Evolutionary conservation across 768 basidiomycete genomes (phyloP).

Genomic region (Boletus insuetus): DNA sequence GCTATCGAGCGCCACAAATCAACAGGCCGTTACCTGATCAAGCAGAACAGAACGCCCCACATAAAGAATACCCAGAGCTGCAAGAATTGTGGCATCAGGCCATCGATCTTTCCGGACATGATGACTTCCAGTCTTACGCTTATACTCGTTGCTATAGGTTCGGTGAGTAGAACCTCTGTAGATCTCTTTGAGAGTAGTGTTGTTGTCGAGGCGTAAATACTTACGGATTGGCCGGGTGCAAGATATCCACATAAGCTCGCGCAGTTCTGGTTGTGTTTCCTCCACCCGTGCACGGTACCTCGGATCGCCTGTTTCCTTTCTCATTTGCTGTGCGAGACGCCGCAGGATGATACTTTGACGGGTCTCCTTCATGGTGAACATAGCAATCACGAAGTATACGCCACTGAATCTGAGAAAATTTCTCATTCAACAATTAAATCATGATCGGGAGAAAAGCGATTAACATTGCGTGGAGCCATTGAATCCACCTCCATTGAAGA

Average conservation of each 20-base stretch:
- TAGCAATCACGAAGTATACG: slow-evolving; percentile 47
- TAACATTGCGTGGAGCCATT: slow-evolving; percentile 74
- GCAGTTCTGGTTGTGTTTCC: slow-evolving; percentile 53
- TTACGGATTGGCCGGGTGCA: slow-evolving; percentile 68
- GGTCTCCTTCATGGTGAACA: slow-evolving; percentile 66
- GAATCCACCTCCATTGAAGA: slow-evolving; percentile 77
- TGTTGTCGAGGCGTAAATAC: slow-evolving; percentile 24
- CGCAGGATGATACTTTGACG: slow-evolving; percentile 68
- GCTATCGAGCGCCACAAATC: neutral
- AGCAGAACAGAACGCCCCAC: slow-evolving; percentile 70
- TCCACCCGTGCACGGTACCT: slow-evolving; percentile 64
- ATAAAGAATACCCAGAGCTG: slow-evolving; percentile 68
- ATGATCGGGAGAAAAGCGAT: slow-evolving; percentile 7
- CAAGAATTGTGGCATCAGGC: neutral
- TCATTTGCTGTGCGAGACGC: slow-evolving; percentile 53
- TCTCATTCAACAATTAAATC: neutral
- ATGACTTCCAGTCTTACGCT: slow-evolving; percentile 43
- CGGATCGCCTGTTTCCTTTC: slow-evolving; percentile 60
- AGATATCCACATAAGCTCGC: slow-evolving; percentile 60
- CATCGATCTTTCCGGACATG: neutral
- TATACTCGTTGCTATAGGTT: slow-evolving; percentile 72
- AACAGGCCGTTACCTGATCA: slow-evolving; percentile 46
- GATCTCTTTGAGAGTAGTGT: neutral
- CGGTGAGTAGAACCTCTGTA: slow-evolving; percentile 31
- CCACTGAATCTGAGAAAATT: slow-evolving; percentile 46